Evolutionary conservation across 1,139 yeast species (phyloP).

Genomic region (Diutina neorugosa): DNA sequence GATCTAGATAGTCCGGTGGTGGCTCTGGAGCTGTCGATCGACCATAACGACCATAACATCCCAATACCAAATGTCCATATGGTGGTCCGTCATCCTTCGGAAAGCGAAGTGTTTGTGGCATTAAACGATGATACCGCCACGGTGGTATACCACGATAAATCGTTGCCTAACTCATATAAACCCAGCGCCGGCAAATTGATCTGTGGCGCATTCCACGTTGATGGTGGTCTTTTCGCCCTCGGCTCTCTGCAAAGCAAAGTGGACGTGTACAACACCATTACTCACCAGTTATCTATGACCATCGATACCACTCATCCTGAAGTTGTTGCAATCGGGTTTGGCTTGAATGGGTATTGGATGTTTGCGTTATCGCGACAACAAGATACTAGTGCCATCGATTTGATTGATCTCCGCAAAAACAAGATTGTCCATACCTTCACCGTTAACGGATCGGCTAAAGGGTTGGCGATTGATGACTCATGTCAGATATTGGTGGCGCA

Average conservation of each 20-base stretch:
- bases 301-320: conserved; percentile 15
- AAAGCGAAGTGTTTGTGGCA: background rate
- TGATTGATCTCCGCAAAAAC: conserved; percentile 48
- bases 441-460: background rate
- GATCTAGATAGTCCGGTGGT: background rate
- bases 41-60: background rate
- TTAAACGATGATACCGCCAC: background rate
- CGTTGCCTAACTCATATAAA: background rate
- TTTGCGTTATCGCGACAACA: conserved; percentile 12
- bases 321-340: conserved; percentile 36
- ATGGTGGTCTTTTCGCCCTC: conserved; percentile 48
- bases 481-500: background rate
- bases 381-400: conserved; percentile 19
- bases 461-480: background rate
- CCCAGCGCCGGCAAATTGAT: conserved; percentile 8
- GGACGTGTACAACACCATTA: conserved; percentile 29
- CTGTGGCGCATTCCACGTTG: conserved; percentile 44
- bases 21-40: background rate
- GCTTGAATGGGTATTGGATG: conserved; percentile 64
- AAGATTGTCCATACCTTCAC: conserved; percentile 15
- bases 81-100: background rate
- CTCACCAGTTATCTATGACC: conserved; percentile 26
- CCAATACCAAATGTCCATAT: background rate
- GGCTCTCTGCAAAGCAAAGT: conserved; percentile 29
- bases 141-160: background rate